phyloP scores from a whole-genome alignment of 116 monocot species.

The Cymodocea nodosa region DNA sequence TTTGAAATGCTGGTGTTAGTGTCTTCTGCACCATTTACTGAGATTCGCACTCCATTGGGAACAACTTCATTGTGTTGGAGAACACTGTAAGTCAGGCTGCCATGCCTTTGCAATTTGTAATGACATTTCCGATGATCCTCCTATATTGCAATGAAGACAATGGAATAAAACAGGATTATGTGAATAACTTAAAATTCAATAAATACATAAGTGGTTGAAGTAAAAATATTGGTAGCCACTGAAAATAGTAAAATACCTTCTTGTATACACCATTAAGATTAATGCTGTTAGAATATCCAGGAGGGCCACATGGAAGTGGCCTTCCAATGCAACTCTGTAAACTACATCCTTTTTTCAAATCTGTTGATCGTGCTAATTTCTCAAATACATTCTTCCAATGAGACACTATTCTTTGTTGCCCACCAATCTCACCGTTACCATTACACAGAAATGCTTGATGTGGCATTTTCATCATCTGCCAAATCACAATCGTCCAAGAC shows the following conservation, averaged over 20 bases:
- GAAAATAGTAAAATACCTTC: not conserved
- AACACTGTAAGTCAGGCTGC: constrained; percentile 2
- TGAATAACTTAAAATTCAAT: not conserved
- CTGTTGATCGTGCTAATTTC: constrained; percentile 19
- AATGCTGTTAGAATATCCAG: constrained; percentile 7
- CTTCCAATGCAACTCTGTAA: constrained; percentile 32
- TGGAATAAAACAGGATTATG: not conserved
- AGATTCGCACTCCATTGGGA: constrained; percentile 15
- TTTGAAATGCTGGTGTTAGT: constrained; percentile 20
- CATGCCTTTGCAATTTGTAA: constrained; percentile 8
- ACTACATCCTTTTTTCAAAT: constrained; percentile 22
- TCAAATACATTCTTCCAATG: constrained; percentile 40
- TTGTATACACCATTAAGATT: not conserved
- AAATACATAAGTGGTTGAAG: not conserved
- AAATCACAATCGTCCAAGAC: not conserved
- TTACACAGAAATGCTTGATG: not conserved
- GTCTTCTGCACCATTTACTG: constrained; percentile 10
- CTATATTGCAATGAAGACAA: constrained; percentile 21
- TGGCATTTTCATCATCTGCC: not conserved
- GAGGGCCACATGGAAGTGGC: constrained; percentile 28
- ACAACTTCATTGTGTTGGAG: constrained; percentile 5
- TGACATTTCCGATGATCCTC: constrained; percentile 13
- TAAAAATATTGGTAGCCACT: not conserved
- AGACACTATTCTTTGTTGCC: constrained; percentile 7
- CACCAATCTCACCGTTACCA: not conserved